A percentile compares a stretch with the other conserved stretches of the same genome.
These are phyloP conservation scores for Elaphomyces granulatus DNA, from an alignment of 495 filamentous ascomycete species.

Conservation along the genomic window DNA sequence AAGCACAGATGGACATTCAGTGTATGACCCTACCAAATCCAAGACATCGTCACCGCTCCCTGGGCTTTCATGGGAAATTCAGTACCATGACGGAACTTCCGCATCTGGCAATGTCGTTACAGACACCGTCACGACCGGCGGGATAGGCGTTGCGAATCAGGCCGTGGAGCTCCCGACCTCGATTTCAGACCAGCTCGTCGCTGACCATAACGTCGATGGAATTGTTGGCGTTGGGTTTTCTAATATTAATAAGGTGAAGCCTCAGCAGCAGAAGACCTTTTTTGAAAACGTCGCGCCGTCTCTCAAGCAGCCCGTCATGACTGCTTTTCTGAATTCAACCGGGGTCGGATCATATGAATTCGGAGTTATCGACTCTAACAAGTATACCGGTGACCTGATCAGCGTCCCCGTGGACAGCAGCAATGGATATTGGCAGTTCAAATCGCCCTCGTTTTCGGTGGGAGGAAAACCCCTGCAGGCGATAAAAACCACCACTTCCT, in stretches of 20 bases:
- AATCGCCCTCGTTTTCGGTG: slow-evolving; percentile 42
- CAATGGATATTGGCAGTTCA: slow-evolving; percentile 64
- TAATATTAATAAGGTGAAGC: slow-evolving; percentile 56
- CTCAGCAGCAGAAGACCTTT: slow-evolving; percentile 57
- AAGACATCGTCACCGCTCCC: slow-evolving; percentile 34
- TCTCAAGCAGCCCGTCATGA: slow-evolving; percentile 57
- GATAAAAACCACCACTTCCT: slow-evolving; percentile 19
- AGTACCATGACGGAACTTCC: slow-evolving; percentile 60
- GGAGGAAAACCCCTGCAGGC: slow-evolving; percentile 24
- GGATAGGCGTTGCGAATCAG: slow-evolving; percentile 50
- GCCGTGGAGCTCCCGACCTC: slow-evolving; percentile 54
- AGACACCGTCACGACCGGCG: slow-evolving; percentile 62
- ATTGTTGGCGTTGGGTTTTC: slow-evolving; percentile 67
- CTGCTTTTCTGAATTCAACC: slow-evolving; percentile 48
- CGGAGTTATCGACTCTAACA: slow-evolving; percentile 49
- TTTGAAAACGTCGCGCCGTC: slow-evolving; percentile 57
- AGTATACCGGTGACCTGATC: slow-evolving; percentile 48
- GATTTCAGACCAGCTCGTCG: slow-evolving; percentile 48
- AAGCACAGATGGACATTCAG: slow-evolving; percentile 34
- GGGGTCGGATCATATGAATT: slow-evolving; percentile 61
- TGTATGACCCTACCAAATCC: slow-evolving; percentile 50
- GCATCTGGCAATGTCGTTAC: slow-evolving; percentile 53
- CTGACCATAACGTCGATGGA: slow-evolving; percentile 50
- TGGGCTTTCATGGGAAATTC: slow-evolving; percentile 45
- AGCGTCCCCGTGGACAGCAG: slow-evolving; percentile 49